A percentile compares a stretch with the other conserved stretches of the same genome.
These are phyloP conservation scores for Sanguinoderma infundibulare DNA, from an alignment of 1,284 basidiomycete species.

Conservation along the genomic window DNA sequence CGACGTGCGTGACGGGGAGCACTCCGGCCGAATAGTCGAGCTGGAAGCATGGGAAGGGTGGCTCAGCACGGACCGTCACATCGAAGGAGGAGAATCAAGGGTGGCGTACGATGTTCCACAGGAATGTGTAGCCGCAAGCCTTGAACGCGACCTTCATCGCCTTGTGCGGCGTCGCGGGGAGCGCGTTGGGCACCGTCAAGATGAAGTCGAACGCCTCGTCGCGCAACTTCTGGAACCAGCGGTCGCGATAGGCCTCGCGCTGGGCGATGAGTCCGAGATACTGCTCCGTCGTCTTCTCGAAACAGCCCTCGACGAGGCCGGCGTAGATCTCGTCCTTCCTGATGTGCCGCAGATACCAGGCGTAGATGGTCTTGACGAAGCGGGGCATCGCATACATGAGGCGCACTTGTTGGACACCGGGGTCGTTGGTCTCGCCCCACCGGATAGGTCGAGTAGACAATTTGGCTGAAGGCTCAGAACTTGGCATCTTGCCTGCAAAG, in stretches of 20 bases:
- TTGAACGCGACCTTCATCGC: slow-evolving; percentile 35
- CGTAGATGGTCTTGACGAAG: slow-evolving; percentile 42
- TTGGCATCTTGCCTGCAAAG: background rate
- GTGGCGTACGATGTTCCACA: slow-evolving; percentile 62
- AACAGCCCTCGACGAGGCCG: slow-evolving; percentile 46
- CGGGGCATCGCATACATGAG: slow-evolving; percentile 43
- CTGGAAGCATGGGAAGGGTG: slow-evolving; percentile 38
- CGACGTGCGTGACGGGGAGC: slow-evolving; percentile 74
- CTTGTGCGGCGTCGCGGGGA: slow-evolving; percentile 59
- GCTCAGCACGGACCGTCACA: background rate
- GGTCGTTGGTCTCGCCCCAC: slow-evolving; percentile 50
- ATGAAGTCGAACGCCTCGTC: slow-evolving; percentile 56
- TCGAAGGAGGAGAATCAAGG: background rate
- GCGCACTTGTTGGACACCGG: slow-evolving; percentile 41
- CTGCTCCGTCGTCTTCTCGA: slow-evolving; percentile 55
- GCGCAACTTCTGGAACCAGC: slow-evolving; percentile 35
- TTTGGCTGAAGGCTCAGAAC: slow-evolving; percentile 24
- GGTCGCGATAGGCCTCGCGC: slow-evolving; percentile 58
- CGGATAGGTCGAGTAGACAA: slow-evolving; percentile 37
- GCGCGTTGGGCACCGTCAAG: slow-evolving; percentile 60
- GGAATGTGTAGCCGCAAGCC: slow-evolving; percentile 43
- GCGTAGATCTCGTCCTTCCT: slow-evolving; percentile 34
- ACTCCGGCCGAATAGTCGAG: slow-evolving; percentile 76
- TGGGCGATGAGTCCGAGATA: slow-evolving; percentile 59
- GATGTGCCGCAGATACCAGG: slow-evolving; percentile 43